A percentile compares a stretch with the other conserved stretches of the same genome.
These are phyloP conservation scores for Cadophora luteo-olivacea DNA, from an alignment of 2,329 filamentous ascomycete species.

Conservation along the genomic window DNA sequence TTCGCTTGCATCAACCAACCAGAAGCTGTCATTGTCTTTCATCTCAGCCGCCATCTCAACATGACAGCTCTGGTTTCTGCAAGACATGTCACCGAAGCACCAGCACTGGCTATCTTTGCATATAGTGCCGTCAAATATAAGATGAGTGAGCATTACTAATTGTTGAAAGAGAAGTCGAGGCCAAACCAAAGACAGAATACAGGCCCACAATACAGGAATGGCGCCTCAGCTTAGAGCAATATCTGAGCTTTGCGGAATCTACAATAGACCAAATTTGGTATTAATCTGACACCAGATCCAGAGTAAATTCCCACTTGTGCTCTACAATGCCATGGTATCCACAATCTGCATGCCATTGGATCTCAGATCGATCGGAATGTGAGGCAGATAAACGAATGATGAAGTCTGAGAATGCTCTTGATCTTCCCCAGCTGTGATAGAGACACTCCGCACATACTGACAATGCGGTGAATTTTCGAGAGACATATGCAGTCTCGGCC, in stretches of 20 bases:
- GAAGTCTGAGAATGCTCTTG: background rate
- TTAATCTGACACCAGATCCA: background rate
- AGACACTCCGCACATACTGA: background rate
- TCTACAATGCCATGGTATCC: background rate
- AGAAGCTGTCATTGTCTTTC: background rate
- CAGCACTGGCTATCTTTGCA: background rate
- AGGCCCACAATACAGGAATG: background rate
- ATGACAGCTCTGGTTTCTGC: background rate
- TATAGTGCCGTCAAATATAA: background rate
- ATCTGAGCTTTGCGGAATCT: background rate
- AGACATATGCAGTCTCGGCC: background rate
- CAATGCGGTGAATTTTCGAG: background rate
- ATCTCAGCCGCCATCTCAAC: background rate
- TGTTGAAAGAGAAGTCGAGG: background rate
- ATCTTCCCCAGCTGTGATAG: background rate
- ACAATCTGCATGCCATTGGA: background rate
- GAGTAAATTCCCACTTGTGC: background rate
- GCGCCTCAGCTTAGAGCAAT: background rate
- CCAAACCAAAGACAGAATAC: background rate
- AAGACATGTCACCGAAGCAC: background rate
- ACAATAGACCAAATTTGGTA: background rate
- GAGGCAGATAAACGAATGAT: background rate
- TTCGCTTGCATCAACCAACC: background rate
- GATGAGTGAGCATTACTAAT: background rate
- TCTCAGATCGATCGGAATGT: conserved; percentile 11